Conservation (phyloP, 495 filamentous ascomycete genomes). For the Trichoderma erinaceum region DNA sequence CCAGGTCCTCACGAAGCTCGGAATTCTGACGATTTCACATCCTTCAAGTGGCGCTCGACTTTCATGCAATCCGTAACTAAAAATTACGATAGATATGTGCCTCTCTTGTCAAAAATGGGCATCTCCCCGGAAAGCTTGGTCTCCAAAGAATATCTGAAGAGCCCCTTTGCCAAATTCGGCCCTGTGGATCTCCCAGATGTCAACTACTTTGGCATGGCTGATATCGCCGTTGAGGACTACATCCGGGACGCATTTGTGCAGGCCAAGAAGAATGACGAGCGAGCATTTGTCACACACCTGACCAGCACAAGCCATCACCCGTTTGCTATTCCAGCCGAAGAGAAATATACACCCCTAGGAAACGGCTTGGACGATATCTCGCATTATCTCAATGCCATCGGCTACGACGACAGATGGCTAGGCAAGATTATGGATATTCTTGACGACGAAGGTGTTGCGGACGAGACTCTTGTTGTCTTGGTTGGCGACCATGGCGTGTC, state of each 20-base stretch:
- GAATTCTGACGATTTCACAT: neutral
- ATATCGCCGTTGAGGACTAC: slow-evolving; percentile 38
- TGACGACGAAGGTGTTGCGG: slow-evolving; percentile 41
- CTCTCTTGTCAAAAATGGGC: slow-evolving; percentile 35
- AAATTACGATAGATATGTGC: slow-evolving; percentile 38
- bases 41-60: slow-evolving; percentile 35
- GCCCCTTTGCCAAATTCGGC: slow-evolving; percentile 28
- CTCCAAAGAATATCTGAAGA: slow-evolving; percentile 30
- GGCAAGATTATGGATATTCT: slow-evolving; percentile 37
- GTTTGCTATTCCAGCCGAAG: slow-evolving; percentile 34
- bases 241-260: slow-evolving; percentile 36
- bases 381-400: slow-evolving; percentile 38
- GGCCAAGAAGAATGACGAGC: slow-evolving; percentile 37
- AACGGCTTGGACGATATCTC: slow-evolving; percentile 25
- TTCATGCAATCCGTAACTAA: slow-evolving; percentile 45
- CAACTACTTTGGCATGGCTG: slow-evolving; percentile 47
- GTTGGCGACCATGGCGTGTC: slow-evolving; percentile 45
- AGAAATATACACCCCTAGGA: slow-evolving; percentile 22
- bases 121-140: slow-evolving; percentile 30
- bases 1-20: neutral
- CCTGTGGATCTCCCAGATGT: slow-evolving; percentile 28
- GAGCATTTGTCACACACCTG: slow-evolving; percentile 42
- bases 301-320: slow-evolving; percentile 45
- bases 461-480: slow-evolving; percentile 46
- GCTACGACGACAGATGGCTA: slow-evolving; percentile 43